phyloP scores from a whole-genome alignment of 2,329 filamentous ascomycete genomes.

The Pezicula radicicola region DNA sequence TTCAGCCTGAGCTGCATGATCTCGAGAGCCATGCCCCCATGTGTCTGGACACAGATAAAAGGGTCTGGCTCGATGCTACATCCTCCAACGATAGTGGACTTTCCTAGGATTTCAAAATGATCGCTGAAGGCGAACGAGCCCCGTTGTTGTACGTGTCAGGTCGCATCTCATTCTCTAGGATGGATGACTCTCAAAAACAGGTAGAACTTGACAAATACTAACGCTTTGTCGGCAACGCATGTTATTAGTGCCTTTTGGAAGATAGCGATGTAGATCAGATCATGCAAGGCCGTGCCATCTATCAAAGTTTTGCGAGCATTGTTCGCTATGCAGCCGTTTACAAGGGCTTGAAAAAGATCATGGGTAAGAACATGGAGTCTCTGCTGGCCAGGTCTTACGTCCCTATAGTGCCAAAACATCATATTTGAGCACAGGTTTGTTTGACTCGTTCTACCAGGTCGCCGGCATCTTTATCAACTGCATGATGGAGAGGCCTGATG shows the following conservation, averaged over 20 bases:
- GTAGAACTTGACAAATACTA: neutral
- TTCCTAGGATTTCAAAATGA: neutral
- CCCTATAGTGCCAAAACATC: no score
- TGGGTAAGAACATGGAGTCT: constrained; percentile 17
- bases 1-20: neutral
- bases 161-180: no score
- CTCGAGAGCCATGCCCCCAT: neutral
- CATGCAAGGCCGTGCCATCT: constrained; percentile 18
- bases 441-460: constrained; percentile 35
- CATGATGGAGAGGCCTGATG: constrained; percentile 25
- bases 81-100: neutral
- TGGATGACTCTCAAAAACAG: neutral
- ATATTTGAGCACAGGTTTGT: no score
- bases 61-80: neutral
- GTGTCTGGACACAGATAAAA: neutral
- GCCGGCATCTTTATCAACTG: constrained; percentile 34
- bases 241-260: constrained; percentile 15
- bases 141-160: no score
- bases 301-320: constrained; percentile 4
- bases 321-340: constrained; percentile 8
- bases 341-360: constrained; percentile 11
- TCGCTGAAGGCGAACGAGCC: no score
- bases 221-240: constrained; percentile 1
- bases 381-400: constrained; percentile 20
- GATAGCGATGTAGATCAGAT: constrained; percentile 19